phyloP scores from a whole-genome alignment of 805 yeast genomes.

The Zygosaccharomyces siamensis region DNA sequence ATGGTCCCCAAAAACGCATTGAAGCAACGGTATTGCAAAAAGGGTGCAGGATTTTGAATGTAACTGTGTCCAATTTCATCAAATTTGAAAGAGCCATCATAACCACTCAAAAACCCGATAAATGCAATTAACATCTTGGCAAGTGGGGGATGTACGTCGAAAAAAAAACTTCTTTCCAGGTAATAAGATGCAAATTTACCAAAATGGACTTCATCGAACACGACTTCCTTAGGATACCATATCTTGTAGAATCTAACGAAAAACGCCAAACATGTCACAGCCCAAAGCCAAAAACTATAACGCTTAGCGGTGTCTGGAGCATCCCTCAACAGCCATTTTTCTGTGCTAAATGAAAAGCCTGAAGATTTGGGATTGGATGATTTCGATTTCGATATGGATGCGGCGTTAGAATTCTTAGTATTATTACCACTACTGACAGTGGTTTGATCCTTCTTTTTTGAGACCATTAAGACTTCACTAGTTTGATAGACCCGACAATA shows the following conservation, averaged over 20 bases:
- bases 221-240: conserved; percentile 67
- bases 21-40: conserved; percentile 72
- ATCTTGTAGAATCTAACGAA: conserved; percentile 58
- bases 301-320: conserved; percentile 33
- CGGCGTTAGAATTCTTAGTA: neutral
- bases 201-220: conserved; percentile 82
- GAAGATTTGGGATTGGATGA: neutral
- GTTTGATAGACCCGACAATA: neutral
- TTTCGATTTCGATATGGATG: neutral
- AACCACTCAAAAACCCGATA: conserved; percentile 85
- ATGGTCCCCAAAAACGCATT: conserved; percentile 77
- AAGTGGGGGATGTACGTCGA: conserved; percentile 97
- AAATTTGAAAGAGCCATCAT: conserved; percentile 87
- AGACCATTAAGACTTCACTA: neutral
- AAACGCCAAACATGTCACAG: conserved; percentile 65
- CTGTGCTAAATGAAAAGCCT: conserved; percentile 16
- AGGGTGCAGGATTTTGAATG: conserved; percentile 75
- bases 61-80: conserved; percentile 85
- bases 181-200: conserved; percentile 85
- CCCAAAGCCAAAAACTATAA: conserved; percentile 46
- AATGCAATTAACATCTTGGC: conserved; percentile 89
- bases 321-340: conserved; percentile 28
- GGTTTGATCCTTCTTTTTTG: neutral
- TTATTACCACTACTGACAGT: neutral
- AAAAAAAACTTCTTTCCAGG: conserved; percentile 83